These are phyloP conservation scores for Zygosaccharomyces pseudorouxii DNA, from an alignment of 805 yeast species.

Conservation along the genomic window DNA sequence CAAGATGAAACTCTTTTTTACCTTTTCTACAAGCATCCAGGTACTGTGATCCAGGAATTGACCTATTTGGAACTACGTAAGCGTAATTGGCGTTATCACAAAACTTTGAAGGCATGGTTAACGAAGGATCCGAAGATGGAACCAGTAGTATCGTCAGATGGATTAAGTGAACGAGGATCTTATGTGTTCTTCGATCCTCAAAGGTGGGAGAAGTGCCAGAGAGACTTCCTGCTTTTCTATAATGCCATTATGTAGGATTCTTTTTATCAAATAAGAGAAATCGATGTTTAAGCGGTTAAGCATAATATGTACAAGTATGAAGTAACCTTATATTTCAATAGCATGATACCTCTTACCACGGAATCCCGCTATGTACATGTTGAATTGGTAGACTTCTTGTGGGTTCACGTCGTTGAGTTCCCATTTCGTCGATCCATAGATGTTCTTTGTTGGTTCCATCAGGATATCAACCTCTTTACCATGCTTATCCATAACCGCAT, in stretches of 20 bases:
- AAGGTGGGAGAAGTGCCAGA: slow-evolving; percentile 90
- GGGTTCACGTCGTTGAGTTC: slow-evolving; percentile 91
- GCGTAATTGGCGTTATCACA: slow-evolving; percentile 96
- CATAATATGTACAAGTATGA: slow-evolving; percentile 10
- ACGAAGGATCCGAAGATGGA: slow-evolving; percentile 90
- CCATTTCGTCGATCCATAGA: slow-evolving; percentile 86
- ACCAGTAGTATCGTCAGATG: slow-evolving; percentile 76
- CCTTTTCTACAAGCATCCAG: slow-evolving; percentile 89
- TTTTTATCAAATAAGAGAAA: background rate
- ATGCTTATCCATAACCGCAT: slow-evolving; percentile 62
- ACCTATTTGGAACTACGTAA: slow-evolving; percentile 87
- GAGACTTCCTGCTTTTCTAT: slow-evolving; percentile 57
- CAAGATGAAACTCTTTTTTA: slow-evolving; percentile 91
- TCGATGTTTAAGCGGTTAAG: slow-evolving; percentile 2
- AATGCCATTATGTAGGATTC: slow-evolving; percentile 51
- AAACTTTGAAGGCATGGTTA: slow-evolving; percentile 92
- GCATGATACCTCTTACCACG: slow-evolving; percentile 98
- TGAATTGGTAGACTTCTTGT: slow-evolving; percentile 88
- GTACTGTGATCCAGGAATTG: slow-evolving; percentile 87
- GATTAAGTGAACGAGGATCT: slow-evolving; percentile 77
- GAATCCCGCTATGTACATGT: slow-evolving; percentile 83
- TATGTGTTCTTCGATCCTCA: slow-evolving; percentile 94
- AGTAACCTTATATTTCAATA: slow-evolving; percentile 33
- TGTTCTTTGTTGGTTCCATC: slow-evolving; percentile 66
- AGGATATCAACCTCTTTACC: slow-evolving; percentile 75